Conservation (phyloP, 768 basidiomycete species). For the Holtermanniella nyarrowii region DNA sequence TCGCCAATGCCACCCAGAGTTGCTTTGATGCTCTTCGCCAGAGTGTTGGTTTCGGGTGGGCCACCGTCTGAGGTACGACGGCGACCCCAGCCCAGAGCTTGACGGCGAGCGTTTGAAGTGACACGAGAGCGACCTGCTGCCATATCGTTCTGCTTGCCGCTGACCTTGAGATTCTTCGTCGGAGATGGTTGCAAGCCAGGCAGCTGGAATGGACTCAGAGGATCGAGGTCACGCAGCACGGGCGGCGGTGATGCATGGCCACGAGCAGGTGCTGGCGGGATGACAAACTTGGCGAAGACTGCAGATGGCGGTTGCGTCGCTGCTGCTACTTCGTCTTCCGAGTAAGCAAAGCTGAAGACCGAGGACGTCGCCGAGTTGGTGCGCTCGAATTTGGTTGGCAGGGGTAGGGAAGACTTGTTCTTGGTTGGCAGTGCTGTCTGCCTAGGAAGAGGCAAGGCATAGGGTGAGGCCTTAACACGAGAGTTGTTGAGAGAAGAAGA, state of each 20-base stretch:
- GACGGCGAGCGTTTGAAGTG: conserved; percentile 16
- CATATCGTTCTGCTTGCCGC: not conserved
- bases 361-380: conserved; percentile 23
- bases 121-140: conserved; percentile 16
- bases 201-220: conserved; percentile 1
- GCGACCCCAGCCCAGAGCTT: conserved; percentile 30
- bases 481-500: conserved; percentile 22
- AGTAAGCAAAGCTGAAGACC: conserved; percentile 6
- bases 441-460: conserved; percentile 21
- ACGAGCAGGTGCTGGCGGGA: conserved; percentile 2
- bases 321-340: conserved; percentile 7
- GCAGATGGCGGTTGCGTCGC: not conserved
- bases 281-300: conserved; percentile 16
- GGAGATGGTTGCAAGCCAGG: not conserved
- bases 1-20: not conserved
- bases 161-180: conserved; percentile 1
- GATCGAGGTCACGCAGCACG: not conserved
- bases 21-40: not conserved
- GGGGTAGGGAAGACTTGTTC: conserved; percentile 5
- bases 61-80: conserved; percentile 19
- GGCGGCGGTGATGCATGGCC: conserved; percentile 9
- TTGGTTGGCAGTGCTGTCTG: not conserved
- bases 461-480: conserved; percentile 17
- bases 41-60: not conserved
- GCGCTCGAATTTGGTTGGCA: conserved; percentile 29